phyloP scores from a whole-genome alignment of 306 rosid genomes.

The Albizia julibrissin region DNA sequence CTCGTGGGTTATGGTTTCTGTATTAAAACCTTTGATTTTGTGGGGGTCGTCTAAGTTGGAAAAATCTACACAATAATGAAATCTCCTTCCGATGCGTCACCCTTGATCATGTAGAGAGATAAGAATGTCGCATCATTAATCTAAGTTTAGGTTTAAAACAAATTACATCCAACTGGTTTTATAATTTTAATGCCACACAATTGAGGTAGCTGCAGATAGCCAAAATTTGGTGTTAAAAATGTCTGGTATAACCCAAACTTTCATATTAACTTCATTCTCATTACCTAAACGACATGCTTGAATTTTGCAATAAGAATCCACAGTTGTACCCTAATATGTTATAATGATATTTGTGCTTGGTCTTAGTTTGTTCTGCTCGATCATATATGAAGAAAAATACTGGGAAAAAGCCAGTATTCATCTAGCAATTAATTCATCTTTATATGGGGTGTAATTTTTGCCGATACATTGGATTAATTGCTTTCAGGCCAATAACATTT shows the following conservation, averaged over 20 bases:
- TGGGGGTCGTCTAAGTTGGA: background rate
- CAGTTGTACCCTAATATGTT: background rate
- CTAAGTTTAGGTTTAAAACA: conserved; percentile 11
- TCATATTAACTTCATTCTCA: background rate
- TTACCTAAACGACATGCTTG: background rate
- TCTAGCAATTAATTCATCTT: no score
- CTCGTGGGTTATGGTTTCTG: conserved; percentile 43
- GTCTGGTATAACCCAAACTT: background rate
- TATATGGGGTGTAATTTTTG: no score
- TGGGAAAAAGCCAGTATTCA: background rate
- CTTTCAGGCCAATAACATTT: no score
- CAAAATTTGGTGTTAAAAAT: background rate
- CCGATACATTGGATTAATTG: background rate
- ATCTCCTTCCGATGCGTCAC: background rate
- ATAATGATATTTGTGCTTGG: no score
- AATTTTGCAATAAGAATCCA: no score
- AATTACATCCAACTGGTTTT: background rate
- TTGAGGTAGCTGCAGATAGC: background rate
- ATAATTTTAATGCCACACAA: background rate
- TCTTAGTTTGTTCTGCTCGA: background rate
- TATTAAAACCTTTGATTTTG: conserved; percentile 8
- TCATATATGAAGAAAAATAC: background rate
- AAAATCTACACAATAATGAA: background rate
- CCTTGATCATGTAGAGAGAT: background rate
- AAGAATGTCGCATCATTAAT: conserved; percentile 2